These are phyloP conservation scores for Fabrea salina DNA, from an alignment of 169 alveolate species.

Conservation along the genomic window DNA sequence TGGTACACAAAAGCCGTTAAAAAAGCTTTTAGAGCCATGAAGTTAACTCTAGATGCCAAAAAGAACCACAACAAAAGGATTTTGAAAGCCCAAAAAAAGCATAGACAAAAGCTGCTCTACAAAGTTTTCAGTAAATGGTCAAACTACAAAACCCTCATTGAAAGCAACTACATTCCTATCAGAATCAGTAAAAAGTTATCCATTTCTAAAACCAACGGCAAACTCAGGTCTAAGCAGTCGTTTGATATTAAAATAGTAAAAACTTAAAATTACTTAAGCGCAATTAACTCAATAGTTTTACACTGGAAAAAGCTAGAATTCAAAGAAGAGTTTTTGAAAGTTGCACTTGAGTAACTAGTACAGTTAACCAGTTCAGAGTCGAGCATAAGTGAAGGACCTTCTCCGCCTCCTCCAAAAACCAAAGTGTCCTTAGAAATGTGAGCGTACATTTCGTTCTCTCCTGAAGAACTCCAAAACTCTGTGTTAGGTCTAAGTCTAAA, in stretches of 20 bases:
- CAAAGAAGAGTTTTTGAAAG: background rate
- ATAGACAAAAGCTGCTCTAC: background rate
- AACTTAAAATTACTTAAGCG: background rate
- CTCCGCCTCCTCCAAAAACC: slow-evolving; percentile 20
- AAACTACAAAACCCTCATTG: background rate
- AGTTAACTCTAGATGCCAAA: background rate
- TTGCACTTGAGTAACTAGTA: background rate
- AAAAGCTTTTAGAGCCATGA: background rate
- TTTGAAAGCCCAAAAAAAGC: background rate
- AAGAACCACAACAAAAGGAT: background rate
- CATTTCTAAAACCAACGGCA: background rate
- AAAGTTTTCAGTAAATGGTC: background rate
- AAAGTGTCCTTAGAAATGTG: background rate
- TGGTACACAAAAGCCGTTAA: background rate
- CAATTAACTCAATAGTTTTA: background rate
- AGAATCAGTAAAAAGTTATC: background rate
- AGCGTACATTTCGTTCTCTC: background rate
- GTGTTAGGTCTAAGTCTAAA: background rate
- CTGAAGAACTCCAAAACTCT: background rate
- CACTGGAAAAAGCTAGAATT: too few species aligned
- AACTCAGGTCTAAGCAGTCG: background rate
- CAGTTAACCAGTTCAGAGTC: background rate
- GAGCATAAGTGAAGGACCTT: background rate
- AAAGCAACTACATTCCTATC: background rate
- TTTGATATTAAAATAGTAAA: background rate